phyloP scores from a whole-genome alignment of 805 yeast genomes.

The Yamadazyma laniorum region DNA sequence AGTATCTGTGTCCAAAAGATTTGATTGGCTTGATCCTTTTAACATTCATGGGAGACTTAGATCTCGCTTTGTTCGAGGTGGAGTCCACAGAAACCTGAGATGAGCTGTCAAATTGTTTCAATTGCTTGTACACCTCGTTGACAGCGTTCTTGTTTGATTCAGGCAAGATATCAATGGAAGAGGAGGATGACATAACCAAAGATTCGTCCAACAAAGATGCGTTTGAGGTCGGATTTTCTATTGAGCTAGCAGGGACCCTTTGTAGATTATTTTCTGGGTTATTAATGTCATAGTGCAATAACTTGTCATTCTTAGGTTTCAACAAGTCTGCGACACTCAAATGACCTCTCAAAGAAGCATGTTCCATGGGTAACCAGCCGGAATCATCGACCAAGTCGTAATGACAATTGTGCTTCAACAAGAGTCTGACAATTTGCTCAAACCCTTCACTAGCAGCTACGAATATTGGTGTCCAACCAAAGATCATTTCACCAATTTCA shows the following conservation, averaged over 20 bases:
- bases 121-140: conserved; percentile 39
- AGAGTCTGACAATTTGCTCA: conserved; percentile 50
- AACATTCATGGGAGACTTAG: conserved; percentile 21
- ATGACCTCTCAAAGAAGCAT: conserved; percentile 89
- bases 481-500: conserved; percentile 71
- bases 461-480: conserved; percentile 94
- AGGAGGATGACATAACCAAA: conserved; percentile 18
- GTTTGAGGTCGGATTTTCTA: conserved; percentile 11
- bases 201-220: conserved; percentile 10
- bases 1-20: conserved; percentile 80
- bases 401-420: conserved; percentile 54
- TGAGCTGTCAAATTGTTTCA: conserved; percentile 22
- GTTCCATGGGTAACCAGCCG: conserved; percentile 98
- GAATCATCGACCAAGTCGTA: conserved; percentile 66
- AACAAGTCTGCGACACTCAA: conserved; percentile 63
- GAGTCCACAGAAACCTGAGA: conserved; percentile 5
- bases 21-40: conserved; percentile 55
- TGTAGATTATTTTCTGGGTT: conserved; percentile 34
- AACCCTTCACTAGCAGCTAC: conserved; percentile 87
- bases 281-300: conserved; percentile 35
- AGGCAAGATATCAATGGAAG: conserved; percentile 38
- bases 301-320: conserved; percentile 42
- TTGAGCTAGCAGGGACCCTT: conserved; percentile 18
- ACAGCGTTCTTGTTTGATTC: conserved; percentile 31
- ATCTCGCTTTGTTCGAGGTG: conserved; percentile 10